phyloP scores from a whole-genome alignment of 2,329 filamentous ascomycete species.

The Xylariomycetidae sp. region DNA sequence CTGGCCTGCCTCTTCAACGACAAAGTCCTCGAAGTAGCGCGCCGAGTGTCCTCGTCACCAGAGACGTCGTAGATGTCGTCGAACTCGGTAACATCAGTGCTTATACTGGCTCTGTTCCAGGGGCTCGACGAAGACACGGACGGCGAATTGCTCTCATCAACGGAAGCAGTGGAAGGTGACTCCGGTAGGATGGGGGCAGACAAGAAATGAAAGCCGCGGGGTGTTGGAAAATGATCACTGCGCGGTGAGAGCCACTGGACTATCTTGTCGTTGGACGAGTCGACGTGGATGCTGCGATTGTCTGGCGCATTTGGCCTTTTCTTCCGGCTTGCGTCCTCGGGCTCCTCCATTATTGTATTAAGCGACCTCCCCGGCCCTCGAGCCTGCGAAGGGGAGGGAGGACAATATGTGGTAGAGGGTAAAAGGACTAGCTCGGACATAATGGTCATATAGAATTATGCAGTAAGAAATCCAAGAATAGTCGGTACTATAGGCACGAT shows the following conservation, averaged over 20 bases:
- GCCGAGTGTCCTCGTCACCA: slow-evolving; percentile 61
- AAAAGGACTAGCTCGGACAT: slow-evolving; percentile 45
- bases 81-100: slow-evolving; percentile 67
- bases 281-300: slow-evolving; percentile 22
- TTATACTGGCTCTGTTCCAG: slow-evolving; percentile 60
- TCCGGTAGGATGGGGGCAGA: slow-evolving; percentile 59
- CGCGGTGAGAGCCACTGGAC: slow-evolving; percentile 55
- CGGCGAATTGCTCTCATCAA: slow-evolving; percentile 41
- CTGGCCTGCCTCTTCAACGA: slow-evolving; percentile 31
- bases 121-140: slow-evolving; percentile 52
- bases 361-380: slow-evolving; percentile 49
- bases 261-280: slow-evolving; percentile 43
- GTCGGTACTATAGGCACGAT: slow-evolving; percentile 12
- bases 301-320: slow-evolving; percentile 20
- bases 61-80: slow-evolving; percentile 86
- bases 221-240: slow-evolving; percentile 67
- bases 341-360: slow-evolving; percentile 64
- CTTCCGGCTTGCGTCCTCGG: slow-evolving; percentile 27
- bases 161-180: slow-evolving; percentile 52
- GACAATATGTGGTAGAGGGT: slow-evolving; percentile 37
- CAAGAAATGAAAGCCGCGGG: slow-evolving; percentile 62
- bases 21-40: slow-evolving; percentile 40
- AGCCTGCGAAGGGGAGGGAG: slow-evolving; percentile 51
- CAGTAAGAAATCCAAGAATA: slow-evolving; percentile 17
- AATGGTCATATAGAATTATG: slow-evolving; percentile 23